Conservation (phyloP, 495 filamentous ascomycete species). For the Aspergillus homomorphus region DNA sequence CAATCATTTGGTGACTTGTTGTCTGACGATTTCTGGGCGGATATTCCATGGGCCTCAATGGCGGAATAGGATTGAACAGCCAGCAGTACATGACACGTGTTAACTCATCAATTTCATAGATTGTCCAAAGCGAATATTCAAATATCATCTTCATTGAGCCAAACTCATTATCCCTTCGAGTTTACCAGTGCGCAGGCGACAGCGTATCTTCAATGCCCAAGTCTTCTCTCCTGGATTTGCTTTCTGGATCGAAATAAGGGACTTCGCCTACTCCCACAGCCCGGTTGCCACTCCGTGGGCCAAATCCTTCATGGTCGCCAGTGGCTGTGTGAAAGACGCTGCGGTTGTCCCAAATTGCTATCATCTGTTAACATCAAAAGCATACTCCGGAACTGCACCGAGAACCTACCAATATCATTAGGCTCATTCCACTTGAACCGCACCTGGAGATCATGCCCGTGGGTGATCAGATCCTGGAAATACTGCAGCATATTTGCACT, state of each 20-base stretch:
- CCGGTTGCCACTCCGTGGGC: conserved; percentile 56
- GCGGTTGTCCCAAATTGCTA: conserved; percentile 75
- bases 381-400: not conserved
- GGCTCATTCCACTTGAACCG: conserved; percentile 55
- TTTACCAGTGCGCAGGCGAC: conserved; percentile 20
- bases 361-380: not conserved
- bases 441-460: conserved; percentile 74
- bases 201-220: conserved; percentile 24
- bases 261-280: conserved; percentile 63
- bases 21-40: not conserved
- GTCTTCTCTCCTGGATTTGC: conserved; percentile 43
- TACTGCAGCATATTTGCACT: conserved; percentile 53
- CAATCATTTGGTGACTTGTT: not conserved
- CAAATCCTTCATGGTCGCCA: conserved; percentile 59
- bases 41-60: not conserved
- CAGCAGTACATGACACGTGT: no score
- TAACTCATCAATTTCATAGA: no score
- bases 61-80: not conserved
- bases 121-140: no score
- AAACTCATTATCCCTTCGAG: not conserved
- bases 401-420: conserved; percentile 50
- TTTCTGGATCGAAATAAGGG: conserved; percentile 56
- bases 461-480: conserved; percentile 56
- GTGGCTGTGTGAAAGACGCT: conserved; percentile 67
- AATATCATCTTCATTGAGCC: no score